Base-by-base conservation (phyloP, 129 eudicot species). In the Flaveria bidentis region DNA sequence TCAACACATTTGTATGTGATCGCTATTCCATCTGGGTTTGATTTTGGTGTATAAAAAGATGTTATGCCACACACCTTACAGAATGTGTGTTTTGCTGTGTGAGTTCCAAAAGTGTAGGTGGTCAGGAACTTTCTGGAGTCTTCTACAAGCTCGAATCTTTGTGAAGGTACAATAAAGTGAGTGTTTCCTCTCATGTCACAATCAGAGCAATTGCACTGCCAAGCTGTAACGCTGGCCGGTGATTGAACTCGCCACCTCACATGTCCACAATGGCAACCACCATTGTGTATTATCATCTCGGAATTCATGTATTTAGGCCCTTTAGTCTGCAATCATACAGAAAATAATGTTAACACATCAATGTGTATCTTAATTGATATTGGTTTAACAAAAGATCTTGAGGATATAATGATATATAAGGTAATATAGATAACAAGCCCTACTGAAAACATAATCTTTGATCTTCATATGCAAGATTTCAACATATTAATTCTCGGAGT, bases 111-210 rank as follows among this genome's bases (percentile, higher is more conserved):
- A 36, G 97, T 93, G 80, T 90, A 90, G 18, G 97, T 88, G 0
- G 96, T 91, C 36, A 90, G 75, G 83, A 82, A 86, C 77, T 88
- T 75, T 55, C 81, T 67, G 0, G 97, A 88, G 16, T 84, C 91
- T 61, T 83, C 86, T 5, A 76, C 15, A 33, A 76, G 87, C 80
- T 90, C 88, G 28, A 93, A 93, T 16, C 87, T 78, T 49, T 82
- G 76, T 1, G 86, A 86, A 26, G 96, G 96, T 74, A 90, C 93
- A 15, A 93, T 69, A 69, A 90, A 84, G 65, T 87, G 88, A 33
- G 87, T 88, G 91, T 90, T 90, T 69, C 91, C 91, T 86, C 96
- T 88, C 98, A 90, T 90, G 49, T 78, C 84, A 86, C 98, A 90
- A 74, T 81, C 73, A 2, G 91, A 85, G 62, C 98, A 93, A 78